Conservation (phyloP, 2,329 filamentous ascomycete species). For the Onygena corvina region DNA sequence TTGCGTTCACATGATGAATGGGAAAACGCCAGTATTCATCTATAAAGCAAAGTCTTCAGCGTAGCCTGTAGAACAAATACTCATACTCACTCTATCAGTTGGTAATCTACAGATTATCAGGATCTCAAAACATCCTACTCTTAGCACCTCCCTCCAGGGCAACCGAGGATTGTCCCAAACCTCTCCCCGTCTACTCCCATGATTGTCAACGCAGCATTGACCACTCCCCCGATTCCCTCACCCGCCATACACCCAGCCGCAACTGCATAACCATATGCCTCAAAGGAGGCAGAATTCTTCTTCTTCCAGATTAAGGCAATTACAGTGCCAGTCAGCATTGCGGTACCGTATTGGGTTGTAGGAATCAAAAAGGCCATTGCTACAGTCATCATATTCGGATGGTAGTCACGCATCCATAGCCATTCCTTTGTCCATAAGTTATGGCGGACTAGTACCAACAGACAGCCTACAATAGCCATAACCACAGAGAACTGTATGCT, state of each 20-base stretch:
- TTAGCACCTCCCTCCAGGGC: constrained; percentile 24
- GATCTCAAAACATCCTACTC: no score
- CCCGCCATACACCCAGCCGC: constrained; percentile 51
- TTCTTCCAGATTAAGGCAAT: constrained; percentile 44
- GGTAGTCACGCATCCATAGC: constrained; percentile 10
- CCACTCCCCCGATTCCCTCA: constrained; percentile 52
- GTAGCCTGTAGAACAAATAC: no score
- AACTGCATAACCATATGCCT: constrained; percentile 48
- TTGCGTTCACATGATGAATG: no score
- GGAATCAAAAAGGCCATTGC: constrained; percentile 48
- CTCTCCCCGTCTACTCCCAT: constrained; percentile 22
- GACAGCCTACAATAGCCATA: constrained; percentile 31
- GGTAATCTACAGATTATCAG: no score
- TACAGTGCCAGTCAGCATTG: constrained; percentile 47
- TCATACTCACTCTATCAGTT: no score
- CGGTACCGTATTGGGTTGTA: constrained; percentile 45
- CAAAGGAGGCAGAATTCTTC: constrained; percentile 42
- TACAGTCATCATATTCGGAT: constrained; percentile 28
- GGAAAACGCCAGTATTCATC: no score
- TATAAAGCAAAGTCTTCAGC: no score
- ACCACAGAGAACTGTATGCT: constrained; percentile 42
- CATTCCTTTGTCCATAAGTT: constrained; percentile 9
- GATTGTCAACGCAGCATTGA: constrained; percentile 45
- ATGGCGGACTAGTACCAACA: constrained; percentile 9
- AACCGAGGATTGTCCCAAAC: constrained; percentile 34